Conservation (phyloP, 768 basidiomycete genomes). For the Amanita molliuscula region DNA sequence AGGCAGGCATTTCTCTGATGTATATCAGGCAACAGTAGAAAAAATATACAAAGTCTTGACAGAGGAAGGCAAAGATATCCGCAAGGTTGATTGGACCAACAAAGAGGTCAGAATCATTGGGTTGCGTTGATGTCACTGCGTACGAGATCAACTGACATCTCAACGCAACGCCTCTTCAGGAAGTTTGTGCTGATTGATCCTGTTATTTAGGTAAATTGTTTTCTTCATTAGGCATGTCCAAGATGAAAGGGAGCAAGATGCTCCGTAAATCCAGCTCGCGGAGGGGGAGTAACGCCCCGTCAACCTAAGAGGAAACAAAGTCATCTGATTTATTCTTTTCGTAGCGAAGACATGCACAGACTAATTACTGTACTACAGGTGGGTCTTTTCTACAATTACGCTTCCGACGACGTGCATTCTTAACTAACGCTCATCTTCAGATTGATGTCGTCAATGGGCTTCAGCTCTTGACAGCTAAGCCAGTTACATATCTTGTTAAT, state of each 20-base stretch:
- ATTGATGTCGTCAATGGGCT: slow-evolving; percentile 87
- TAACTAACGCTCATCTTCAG: slow-evolving; percentile 28
- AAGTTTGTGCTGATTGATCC: not conserved
- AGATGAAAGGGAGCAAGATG: slow-evolving; percentile 72
- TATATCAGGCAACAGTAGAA: slow-evolving; percentile 64
- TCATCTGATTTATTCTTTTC: slow-evolving; percentile 27
- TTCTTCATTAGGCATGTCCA: slow-evolving; percentile 3
- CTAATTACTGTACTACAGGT: slow-evolving; percentile 2
- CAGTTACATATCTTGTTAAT: slow-evolving; percentile 97
- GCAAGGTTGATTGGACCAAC: slow-evolving; percentile 90
- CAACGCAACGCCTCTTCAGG: not conserved
- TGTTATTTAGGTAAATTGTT: not conserved
- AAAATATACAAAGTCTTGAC: slow-evolving; percentile 73
- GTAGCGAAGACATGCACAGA: not conserved
- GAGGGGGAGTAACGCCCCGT: slow-evolving; percentile 92
- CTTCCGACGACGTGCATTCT: slow-evolving; percentile 1
- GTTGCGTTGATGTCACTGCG: not conserved
- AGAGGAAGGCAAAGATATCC: slow-evolving; percentile 78
- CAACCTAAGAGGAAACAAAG: slow-evolving; percentile 52
- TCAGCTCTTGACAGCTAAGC: slow-evolving; percentile 89
- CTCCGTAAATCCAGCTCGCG: slow-evolving; percentile 94
- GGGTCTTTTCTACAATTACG: slow-evolving; percentile 2
- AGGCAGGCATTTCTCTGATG: slow-evolving; percentile 4
- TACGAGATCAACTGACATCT: not conserved
- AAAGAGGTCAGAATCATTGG: slow-evolving; percentile 72